Evolutionary conservation across 495 filamentous ascomycete genomes (phyloP).

Genomic region (Penicillium desertorum): DNA sequence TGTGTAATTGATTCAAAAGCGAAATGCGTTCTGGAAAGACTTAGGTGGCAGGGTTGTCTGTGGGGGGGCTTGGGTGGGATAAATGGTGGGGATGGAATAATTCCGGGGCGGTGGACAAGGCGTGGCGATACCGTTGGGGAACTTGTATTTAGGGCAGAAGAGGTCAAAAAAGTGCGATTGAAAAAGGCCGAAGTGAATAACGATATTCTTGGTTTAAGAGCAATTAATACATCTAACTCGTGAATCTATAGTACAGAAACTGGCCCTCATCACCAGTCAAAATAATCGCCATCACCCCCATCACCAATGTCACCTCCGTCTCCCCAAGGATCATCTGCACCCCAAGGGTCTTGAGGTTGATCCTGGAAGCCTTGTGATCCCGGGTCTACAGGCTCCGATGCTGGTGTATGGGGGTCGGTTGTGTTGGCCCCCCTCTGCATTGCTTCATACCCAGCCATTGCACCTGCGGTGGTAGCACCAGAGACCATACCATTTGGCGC

Average conservation of each 20-base stretch:
- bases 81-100: conserved; percentile 14
- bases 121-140: background rate
- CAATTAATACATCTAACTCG: background rate
- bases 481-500: conserved; percentile 44
- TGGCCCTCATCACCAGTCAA: conserved; percentile 31
- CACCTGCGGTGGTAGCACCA: conserved; percentile 53
- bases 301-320: conserved; percentile 17
- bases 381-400: conserved; percentile 19
- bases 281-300: conserved; percentile 40
- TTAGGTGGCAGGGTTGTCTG: conserved; percentile 9
- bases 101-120: conserved; percentile 10
- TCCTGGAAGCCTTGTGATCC: conserved; percentile 24
- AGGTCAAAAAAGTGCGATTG: background rate
- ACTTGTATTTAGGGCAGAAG: background rate
- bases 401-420: conserved; percentile 21
- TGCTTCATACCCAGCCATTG: conserved; percentile 64
- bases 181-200: background rate
- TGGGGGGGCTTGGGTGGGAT: conserved; percentile 5
- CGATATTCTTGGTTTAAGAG: background rate
- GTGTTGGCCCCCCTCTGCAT: conserved; percentile 55
- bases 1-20: conserved; percentile 1
- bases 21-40: background rate
- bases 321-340: conserved; percentile 23
- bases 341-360: conserved; percentile 40
- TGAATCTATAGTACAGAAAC: conserved; percentile 19